phyloP scores from a whole-genome alignment of 2,329 filamentous ascomycete species.

The Aureobasidium namibiae region DNA sequence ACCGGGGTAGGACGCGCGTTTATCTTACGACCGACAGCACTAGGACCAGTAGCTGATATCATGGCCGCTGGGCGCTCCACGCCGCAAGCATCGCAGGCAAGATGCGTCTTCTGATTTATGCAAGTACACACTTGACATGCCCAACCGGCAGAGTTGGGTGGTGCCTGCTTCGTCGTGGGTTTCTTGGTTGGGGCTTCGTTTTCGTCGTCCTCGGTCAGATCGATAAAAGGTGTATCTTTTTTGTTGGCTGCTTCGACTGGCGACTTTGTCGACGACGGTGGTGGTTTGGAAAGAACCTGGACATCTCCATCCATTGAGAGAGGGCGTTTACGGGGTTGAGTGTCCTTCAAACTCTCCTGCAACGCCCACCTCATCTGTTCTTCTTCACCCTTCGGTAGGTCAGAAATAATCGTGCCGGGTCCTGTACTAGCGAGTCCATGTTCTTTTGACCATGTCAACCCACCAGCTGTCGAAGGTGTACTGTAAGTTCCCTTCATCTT shows the following conservation, averaged over 20 bases:
- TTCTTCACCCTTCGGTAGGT: conserved; percentile 22
- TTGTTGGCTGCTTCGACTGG: not conserved
- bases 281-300: not conserved
- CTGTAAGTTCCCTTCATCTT: conserved; percentile 47
- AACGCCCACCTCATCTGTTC: conserved; percentile 31
- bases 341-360: conserved; percentile 22
- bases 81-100: conserved; percentile 53
- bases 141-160: conserved; percentile 33
- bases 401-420: not conserved
- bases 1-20: conserved; percentile 13
- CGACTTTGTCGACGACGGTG: not conserved
- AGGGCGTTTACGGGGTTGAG: not conserved
- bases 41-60: not conserved
- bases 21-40: conserved; percentile 18
- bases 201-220: conserved; percentile 1
- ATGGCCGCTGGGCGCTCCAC: conserved; percentile 43
- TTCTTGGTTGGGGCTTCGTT: not conserved
- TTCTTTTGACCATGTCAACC: conserved; percentile 30
- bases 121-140: conserved; percentile 54
- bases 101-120: conserved; percentile 50
- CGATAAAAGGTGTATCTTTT: not conserved
- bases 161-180: too few species aligned
- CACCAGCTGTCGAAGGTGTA: conserved; percentile 45
- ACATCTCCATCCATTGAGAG: not conserved
- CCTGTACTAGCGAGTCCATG: conserved; percentile 25